Evolutionary conservation across 2,329 filamentous ascomycete species (phyloP).

Genomic region (Torrubiella hemipterigena): DNA sequence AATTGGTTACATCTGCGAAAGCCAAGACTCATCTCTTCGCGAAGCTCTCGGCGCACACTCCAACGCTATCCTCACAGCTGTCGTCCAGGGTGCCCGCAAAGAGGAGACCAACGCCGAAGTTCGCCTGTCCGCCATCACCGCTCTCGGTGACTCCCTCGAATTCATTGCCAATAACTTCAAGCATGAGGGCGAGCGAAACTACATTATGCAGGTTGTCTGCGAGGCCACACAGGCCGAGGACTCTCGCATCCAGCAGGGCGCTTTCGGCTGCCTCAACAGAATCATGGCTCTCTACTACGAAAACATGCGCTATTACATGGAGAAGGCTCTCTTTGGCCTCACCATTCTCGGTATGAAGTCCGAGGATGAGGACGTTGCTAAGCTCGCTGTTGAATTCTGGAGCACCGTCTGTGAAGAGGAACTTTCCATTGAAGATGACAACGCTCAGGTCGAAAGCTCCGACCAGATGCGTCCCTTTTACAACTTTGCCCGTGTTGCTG

Average conservation of each 20-base stretch:
- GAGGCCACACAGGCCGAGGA: slow-evolving; percentile 95
- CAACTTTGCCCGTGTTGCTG: slow-evolving; percentile 89
- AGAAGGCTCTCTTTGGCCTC: slow-evolving; percentile 94
- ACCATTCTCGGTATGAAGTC: slow-evolving; percentile 99
- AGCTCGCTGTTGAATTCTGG: slow-evolving; percentile 98
- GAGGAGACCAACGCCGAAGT: slow-evolving; percentile 90
- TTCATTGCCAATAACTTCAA: slow-evolving; percentile 98
- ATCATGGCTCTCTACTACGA: slow-evolving; percentile 99
- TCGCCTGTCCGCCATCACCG: slow-evolving; percentile 82
- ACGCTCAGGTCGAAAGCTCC: slow-evolving; percentile 61
- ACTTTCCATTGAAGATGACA: slow-evolving; percentile 95
- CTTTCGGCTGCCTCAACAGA: slow-evolving; percentile 93
- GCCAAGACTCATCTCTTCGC: slow-evolving; percentile 77
- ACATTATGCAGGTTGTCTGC: slow-evolving; percentile 99
- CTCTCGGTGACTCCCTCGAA: slow-evolving; percentile 90
- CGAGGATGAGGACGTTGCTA: slow-evolving; percentile 93
- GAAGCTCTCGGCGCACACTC: slow-evolving; percentile 74
- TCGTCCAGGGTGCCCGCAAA: slow-evolving; percentile 93
- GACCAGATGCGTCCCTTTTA: slow-evolving; percentile 85
- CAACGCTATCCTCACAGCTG: slow-evolving; percentile 93
- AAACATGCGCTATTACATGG: slow-evolving; percentile 99
- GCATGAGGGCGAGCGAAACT: slow-evolving; percentile 97
- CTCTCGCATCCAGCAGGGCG: slow-evolving; percentile 82
- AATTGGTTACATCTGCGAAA: slow-evolving; percentile 98
- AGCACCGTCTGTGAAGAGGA: slow-evolving; percentile 99